Base-by-base conservation (phyloP, 2,329 filamentous ascomycete species). In the Tetracladium maxilliforme region DNA sequence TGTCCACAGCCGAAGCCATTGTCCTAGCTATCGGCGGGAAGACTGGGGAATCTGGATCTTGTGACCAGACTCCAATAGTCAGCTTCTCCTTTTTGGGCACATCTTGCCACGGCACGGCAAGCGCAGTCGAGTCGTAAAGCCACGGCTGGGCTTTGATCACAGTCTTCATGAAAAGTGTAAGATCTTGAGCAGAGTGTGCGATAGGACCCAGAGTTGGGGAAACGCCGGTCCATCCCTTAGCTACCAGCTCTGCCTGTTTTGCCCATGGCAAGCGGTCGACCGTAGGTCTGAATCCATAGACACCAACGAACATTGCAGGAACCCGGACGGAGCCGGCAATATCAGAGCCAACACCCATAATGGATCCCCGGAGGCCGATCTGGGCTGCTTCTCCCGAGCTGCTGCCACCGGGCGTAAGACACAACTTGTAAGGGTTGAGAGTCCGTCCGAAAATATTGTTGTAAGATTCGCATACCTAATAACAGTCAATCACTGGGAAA, bases 151-250 rank as follows among this genome's bases (percentile, higher is more conserved):
- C 53, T 3, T 56, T 48, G 3, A 58, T 54, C 1, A 73, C 47
- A 6, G 60, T 54, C 22, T 58, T 49, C 44, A 72, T 56, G 23
- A 72, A 52, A 18, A 44, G 28, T 9, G 54, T 61, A 41, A 49
- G 65, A 37, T 52, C 63, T 41, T 47, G 56, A 38, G 64, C 40
- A 12, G 44, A 53, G 16, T 51, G 51, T 4, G 51, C 45, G 14
- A 62, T 38, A 4, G 53, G 54, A 22, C 64, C 58, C 13, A 57
- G 61, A 6, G 56, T 44, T 4, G 55, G 40, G 0, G 58, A 55
- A 9, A 47, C 44, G 31, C 61, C 52, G 37, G 67, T 61, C 3
- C 62, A 59, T n/a, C 59, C 54, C 33, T 55, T 65, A 0, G 59
- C 65, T 9, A 67, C 42, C 9, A 67, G 49, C 27, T 47, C 50